Percentiles rank a stretch among this genome's conserved stretches.
phyloP scores from a whole-genome alignment of 495 filamentous ascomycete genomes.

The Xylona heveae region DNA sequence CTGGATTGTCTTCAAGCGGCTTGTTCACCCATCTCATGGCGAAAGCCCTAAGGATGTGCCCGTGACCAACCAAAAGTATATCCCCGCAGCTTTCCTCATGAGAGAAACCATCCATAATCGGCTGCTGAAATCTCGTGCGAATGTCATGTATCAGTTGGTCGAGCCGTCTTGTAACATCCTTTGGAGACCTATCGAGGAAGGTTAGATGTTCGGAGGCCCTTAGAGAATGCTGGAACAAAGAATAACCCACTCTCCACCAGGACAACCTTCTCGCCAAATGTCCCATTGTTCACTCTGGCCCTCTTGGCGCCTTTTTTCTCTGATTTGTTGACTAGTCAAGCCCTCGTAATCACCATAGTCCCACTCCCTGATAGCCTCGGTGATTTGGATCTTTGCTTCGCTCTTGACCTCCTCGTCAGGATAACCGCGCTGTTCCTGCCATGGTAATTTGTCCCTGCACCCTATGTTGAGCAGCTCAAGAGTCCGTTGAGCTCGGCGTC shows the following conservation, averaged over 20 bases:
- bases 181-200: constrained; percentile 26
- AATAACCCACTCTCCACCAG: constrained; percentile 34
- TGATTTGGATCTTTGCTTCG: constrained; percentile 37
- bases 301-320: constrained; percentile 14
- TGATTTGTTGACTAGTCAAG: constrained; percentile 54
- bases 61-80: constrained; percentile 56
- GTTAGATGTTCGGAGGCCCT: background rate
- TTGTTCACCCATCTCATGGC: constrained; percentile 66
- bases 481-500: constrained; percentile 66
- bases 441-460: constrained; percentile 30
- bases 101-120: constrained; percentile 16
- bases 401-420: constrained; percentile 22
- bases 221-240: no score
- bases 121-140: constrained; percentile 28
- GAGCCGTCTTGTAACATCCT: constrained; percentile 43
- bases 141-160: constrained; percentile 63
- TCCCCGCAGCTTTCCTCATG: constrained; percentile 28
- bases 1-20: constrained; percentile 11
- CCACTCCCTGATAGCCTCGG: constrained; percentile 75
- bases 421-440: constrained; percentile 22
- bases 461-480: constrained; percentile 57
- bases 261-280: constrained; percentile 73
- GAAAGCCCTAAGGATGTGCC: constrained; percentile 75
- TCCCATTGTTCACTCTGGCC: constrained; percentile 28
- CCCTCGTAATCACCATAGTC: constrained; percentile 95